Evolutionary conservation across 169 alveolate species (phyloP).

Genomic region (Eimeria praecox): DNA sequence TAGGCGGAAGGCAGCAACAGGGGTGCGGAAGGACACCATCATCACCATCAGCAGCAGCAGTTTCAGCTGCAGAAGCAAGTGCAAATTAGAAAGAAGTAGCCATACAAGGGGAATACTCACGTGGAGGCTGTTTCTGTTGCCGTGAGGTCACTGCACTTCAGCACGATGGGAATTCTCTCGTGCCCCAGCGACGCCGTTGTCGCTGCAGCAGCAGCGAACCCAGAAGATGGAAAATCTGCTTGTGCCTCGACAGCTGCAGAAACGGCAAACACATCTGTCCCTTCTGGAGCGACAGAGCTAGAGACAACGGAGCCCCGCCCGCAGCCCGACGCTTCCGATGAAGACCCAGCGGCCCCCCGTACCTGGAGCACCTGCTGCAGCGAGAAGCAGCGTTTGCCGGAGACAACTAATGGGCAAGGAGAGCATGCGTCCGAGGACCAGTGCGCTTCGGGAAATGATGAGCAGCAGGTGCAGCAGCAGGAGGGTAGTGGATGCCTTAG

Average conservation of each 20-base stretch:
- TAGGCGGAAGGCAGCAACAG: neutral
- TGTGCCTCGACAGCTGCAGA: slow-evolving; percentile 14
- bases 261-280: slow-evolving; percentile 17
- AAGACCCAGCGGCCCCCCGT: neutral
- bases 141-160: neutral
- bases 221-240: neutral
- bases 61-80: neutral
- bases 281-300: slow-evolving; percentile 7
- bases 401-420: neutral
- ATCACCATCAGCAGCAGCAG: slow-evolving; percentile 20
- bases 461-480: slow-evolving; percentile 54
- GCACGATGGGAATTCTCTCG: slow-evolving; percentile 29
- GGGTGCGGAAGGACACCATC: neutral
- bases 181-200: slow-evolving; percentile 23
- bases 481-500: neutral
- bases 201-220: slow-evolving; percentile 18
- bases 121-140: neutral
- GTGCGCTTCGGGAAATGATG: neutral
- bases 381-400: slow-evolving; percentile 26
- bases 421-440: neutral
- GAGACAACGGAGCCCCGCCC: neutral
- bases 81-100: neutral
- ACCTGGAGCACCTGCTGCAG: slow-evolving; percentile 9
- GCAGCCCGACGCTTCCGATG: neutral
- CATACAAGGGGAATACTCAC: neutral